Evolutionary conservation across 2,329 filamentous ascomycete genomes (phyloP).

Genomic region (Ophiostoma triangulosporum): DNA sequence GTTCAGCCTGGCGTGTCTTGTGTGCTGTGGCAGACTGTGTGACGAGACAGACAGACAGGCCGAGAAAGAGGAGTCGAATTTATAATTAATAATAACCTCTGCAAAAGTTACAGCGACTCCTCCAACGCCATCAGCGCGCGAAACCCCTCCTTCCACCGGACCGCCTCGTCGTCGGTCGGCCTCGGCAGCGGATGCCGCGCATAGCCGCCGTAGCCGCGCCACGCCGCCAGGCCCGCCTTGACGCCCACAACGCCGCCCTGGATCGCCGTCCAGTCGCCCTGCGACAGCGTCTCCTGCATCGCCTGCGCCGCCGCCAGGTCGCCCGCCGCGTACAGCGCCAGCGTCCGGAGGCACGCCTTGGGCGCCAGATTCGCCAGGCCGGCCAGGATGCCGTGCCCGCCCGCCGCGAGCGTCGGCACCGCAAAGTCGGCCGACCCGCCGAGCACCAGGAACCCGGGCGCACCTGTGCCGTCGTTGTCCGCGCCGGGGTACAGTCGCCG

Average conservation of each 20-base stretch:
- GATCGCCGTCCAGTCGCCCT: slow-evolving; percentile 61
- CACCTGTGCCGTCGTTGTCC: too few relatives aligned
- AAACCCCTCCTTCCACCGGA: slow-evolving; percentile 42
- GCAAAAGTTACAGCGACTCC: slow-evolving; percentile 35
- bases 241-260: slow-evolving; percentile 58
- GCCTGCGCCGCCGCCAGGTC: slow-evolving; percentile 45
- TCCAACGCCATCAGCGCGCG: slow-evolving; percentile 38
- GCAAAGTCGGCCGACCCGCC: slow-evolving; percentile 63
- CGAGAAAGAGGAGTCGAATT: too few relatives aligned
- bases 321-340: slow-evolving; percentile 46
- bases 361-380: slow-evolving; percentile 61
- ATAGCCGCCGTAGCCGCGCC: slow-evolving; percentile 51
- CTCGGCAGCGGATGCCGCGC: slow-evolving; percentile 36
- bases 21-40: neutral
- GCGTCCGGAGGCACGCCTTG: slow-evolving; percentile 47
- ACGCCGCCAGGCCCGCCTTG: slow-evolving; percentile 53
- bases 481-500: slow-evolving; percentile 23
- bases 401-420: slow-evolving; percentile 52
- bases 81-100: too few relatives aligned
- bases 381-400: slow-evolving; percentile 57
- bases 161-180: slow-evolving; percentile 34
- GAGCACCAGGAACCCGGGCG: slow-evolving; percentile 48
- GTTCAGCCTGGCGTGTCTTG: too few relatives aligned
- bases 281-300: slow-evolving; percentile 51
- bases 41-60: too few relatives aligned